Base-by-base conservation (phyloP, 2,329 filamentous ascomycete species). In the Aspergillus piperis region DNA sequence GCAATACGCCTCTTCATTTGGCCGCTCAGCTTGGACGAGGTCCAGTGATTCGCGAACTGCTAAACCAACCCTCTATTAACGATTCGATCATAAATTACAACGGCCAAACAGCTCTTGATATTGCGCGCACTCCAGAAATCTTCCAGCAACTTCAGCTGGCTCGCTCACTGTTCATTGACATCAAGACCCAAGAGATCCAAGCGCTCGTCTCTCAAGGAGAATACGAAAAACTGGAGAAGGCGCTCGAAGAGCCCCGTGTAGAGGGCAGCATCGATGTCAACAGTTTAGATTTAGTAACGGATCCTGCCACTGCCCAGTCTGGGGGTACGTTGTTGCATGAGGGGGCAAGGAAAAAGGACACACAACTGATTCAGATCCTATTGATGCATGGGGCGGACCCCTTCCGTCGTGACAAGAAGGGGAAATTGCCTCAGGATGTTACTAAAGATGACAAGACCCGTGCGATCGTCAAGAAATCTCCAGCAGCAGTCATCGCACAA, bases 321-420 rank as follows among this genome's bases (percentile, higher is more conserved):
- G 95, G 95, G n/a, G 96, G 95, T 10, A 97, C 92, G 1, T 80
- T 99, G 8, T 82, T 99, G 32, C 95, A 99, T 73, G 94, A 99
- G 75, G 95, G 94, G 0, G 93, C 95, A 6, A 87, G 92, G 68
- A 92, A 90, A 74, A 92, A 86, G 77, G 93, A 99, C 71, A 88
- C 88, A 23, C 89, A 90, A 68, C 84, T 99, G 21, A 96, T 96
- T 60, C 91, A 98, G 73, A 85, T 96, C 17, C 83, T 99, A 11
- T 82, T 99, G 39, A 87, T 98, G 55, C 96, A 98, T 71, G 95
- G 95, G 10, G 95, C 94, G 10, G 95, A 99, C 75, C 95, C 95
- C 0, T 99, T 99, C 79, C 88, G 92, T 58, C 88, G 95, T 62
- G 95, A 99, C 77, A 90, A 92, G 69, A 96, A 92, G 78, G 95